Conservation (phyloP, 2,329 filamentous ascomycete species). For the Herpomyces periplanetae region DNA sequence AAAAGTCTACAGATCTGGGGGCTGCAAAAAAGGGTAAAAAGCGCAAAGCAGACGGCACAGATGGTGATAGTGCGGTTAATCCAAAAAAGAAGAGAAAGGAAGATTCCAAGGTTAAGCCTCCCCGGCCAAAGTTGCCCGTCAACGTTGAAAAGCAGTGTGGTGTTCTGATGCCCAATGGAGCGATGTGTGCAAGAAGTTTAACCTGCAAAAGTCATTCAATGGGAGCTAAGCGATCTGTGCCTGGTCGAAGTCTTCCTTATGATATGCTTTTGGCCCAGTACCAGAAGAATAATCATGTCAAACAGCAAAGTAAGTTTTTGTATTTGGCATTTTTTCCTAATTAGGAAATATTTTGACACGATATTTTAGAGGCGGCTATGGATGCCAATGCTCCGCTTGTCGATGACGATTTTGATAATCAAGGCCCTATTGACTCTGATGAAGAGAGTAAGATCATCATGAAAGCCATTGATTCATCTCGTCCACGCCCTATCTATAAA, state of each 20-base stretch:
- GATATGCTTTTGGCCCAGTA: constrained; percentile 52
- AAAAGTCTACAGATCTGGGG: constrained; percentile 15
- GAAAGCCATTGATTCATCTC: constrained; percentile 22
- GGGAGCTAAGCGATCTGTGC: constrained; percentile 62
- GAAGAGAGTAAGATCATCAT: constrained; percentile 74
- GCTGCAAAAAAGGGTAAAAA: constrained; percentile 26
- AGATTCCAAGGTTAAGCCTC: background rate
- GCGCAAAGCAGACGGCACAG: constrained; percentile 24
- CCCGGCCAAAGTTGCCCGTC: constrained; percentile 17
- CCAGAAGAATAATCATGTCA: constrained; percentile 93
- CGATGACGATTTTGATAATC: constrained; percentile 27
- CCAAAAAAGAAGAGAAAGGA: constrained; percentile 1
- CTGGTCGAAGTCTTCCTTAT: constrained; percentile 52
- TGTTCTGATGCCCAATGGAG: constrained; percentile 45
- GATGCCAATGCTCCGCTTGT: constrained; percentile 70
- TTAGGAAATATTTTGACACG: background rate
- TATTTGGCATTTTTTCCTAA: background rate
- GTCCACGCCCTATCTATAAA: constrained; percentile 1
- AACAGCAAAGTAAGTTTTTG: constrained; percentile 41
- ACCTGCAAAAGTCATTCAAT: constrained; percentile 88
- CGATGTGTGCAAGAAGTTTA: constrained; percentile 47
- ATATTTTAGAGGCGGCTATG: constrained; percentile 34
- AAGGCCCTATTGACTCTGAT: constrained; percentile 51
- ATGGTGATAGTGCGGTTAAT: constrained; percentile 2
- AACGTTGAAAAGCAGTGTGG: constrained; percentile 82